Conservation (phyloP, 1,284 basidiomycete species). For the Ceratobasidium sp. region DNA sequence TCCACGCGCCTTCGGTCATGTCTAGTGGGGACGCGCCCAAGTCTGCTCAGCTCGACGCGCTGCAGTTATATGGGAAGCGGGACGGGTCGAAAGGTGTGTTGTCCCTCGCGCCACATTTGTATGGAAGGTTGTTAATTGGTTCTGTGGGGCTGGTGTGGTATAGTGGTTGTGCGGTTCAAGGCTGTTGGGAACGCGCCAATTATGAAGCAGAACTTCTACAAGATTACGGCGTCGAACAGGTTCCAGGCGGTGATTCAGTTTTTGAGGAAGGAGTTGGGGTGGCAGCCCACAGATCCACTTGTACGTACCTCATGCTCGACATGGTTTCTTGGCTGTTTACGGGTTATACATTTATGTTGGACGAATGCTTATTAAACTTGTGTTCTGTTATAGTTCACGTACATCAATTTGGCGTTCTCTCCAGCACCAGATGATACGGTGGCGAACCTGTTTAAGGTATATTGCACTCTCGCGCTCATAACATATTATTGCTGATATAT, state of each 20-base stretch:
- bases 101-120: background rate
- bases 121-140: too few species aligned
- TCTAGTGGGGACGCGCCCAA: slow-evolving; percentile 1
- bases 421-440: slow-evolving; percentile 94
- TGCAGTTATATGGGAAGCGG: slow-evolving; percentile 30
- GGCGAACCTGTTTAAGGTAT: slow-evolving; percentile 79
- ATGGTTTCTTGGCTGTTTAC: slow-evolving; percentile 7
- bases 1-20: slow-evolving; percentile 32
- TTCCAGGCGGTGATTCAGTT: slow-evolving; percentile 98
- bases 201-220: slow-evolving; percentile 99
- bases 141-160: background rate
- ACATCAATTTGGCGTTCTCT: slow-evolving; percentile 97
- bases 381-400: slow-evolving; percentile 78
- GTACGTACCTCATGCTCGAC: slow-evolving; percentile 63
- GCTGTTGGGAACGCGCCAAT: slow-evolving; percentile 98
- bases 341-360: too few species aligned
- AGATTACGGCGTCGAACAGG: slow-evolving; percentile 93
- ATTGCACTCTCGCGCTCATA: slow-evolving; percentile 43
- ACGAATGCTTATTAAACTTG: too few species aligned
- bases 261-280: slow-evolving; percentile 87
- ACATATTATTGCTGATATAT: slow-evolving; percentile 21
- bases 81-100: slow-evolving; percentile 30
- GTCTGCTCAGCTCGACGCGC: slow-evolving; percentile 26
- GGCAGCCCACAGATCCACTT: slow-evolving; percentile 87
- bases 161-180: slow-evolving; percentile 97